Base-by-base conservation (phyloP, 2,329 filamentous ascomycete species). In the Orbilia oligospora region DNA sequence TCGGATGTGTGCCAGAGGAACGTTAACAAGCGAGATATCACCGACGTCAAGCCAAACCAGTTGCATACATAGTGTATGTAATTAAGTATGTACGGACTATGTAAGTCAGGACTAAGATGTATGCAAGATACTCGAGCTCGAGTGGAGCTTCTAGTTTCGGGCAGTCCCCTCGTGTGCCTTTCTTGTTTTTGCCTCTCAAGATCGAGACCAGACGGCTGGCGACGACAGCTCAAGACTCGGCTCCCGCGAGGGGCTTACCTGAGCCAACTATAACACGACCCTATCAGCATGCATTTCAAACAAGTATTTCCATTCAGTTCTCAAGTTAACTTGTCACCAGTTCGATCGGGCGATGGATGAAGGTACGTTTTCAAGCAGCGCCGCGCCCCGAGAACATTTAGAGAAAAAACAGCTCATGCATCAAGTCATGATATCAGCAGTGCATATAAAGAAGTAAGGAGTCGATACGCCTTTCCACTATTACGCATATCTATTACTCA, bases 401-500 rank as follows among this genome's bases (percentile, higher is more conserved):
- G n/a, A n/a, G n/a, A 51, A 55, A 61, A 66, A 56, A 41, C 55
- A 67, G 38, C 22, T 30, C 46, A 66, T 30, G 44, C 44, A 20
- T 46, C 65, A 53, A 38, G 41, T 41, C 24, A 61, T 58, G 58
- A 51, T 49, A 38, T 22, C 67, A 71, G 61, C 61, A 38, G 53
- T 24, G 44, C 44, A 46, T 46, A 61, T 61, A 44, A 67, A 63
- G 63, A 41, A 18, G 44, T 20, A 46, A 46, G 44, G 44, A 46
- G n/a, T 46, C 24, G 70, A 67, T 67, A 69, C 48, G 71, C 64
- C 9, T 5, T 72, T 76, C 61, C 64, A 76, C 72, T 78, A 78
- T 78, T 72, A 78, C 75, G 53, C 64, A 69, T 63, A 46, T 38
- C 33, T 78, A 78, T 78, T 78, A 78, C 75, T 78, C 68, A 78